These are phyloP conservation scores for Fusarium oligoseptatum DNA, from an alignment of 2,329 filamentous ascomycete genomes.

Conservation along the genomic window DNA sequence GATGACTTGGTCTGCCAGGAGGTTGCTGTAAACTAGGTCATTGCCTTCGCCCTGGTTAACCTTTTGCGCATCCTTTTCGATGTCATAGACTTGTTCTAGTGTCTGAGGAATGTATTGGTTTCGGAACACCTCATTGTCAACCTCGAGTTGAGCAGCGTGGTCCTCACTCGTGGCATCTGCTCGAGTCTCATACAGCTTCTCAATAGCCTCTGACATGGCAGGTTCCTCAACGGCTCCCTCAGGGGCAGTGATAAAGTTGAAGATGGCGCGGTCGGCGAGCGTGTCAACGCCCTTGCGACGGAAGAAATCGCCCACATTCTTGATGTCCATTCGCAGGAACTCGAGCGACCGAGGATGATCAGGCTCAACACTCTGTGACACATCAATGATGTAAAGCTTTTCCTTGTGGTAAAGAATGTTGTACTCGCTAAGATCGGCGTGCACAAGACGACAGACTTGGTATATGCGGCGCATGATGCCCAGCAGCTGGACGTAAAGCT, in stretches of 20 bases:
- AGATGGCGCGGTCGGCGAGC: conserved; percentile 82
- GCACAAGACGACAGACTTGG: conserved; percentile 90
- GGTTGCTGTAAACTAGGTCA: conserved; percentile 85
- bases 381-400: conserved; percentile 93
- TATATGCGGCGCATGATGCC: conserved; percentile 94
- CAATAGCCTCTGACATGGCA: conserved; percentile 71
- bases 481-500: conserved; percentile 85
- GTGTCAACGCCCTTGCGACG: conserved; percentile 85
- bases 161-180: conserved; percentile 64
- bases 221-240: conserved; percentile 72
- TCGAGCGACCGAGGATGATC: conserved; percentile 94
- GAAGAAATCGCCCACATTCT: conserved; percentile 97
- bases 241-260: conserved; percentile 81
- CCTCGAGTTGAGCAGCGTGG: conserved; percentile 71
- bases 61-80: conserved; percentile 88
- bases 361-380: conserved; percentile 96
- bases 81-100: conserved; percentile 94
- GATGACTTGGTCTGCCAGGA: conserved; percentile 79
- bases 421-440: conserved; percentile 98
- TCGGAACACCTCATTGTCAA: conserved; percentile 92
- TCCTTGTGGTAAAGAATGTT: conserved; percentile 91
- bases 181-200: conserved; percentile 74
- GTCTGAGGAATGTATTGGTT: conserved; percentile 98
- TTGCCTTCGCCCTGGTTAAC: conserved; percentile 79
- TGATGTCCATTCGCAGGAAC: conserved; percentile 98